Percentiles rank a stretch among this genome's conserved stretches.
Conservation (phyloP, 2,329 filamentous ascomycete genomes). For the Fusarium coffeatum region DNA sequence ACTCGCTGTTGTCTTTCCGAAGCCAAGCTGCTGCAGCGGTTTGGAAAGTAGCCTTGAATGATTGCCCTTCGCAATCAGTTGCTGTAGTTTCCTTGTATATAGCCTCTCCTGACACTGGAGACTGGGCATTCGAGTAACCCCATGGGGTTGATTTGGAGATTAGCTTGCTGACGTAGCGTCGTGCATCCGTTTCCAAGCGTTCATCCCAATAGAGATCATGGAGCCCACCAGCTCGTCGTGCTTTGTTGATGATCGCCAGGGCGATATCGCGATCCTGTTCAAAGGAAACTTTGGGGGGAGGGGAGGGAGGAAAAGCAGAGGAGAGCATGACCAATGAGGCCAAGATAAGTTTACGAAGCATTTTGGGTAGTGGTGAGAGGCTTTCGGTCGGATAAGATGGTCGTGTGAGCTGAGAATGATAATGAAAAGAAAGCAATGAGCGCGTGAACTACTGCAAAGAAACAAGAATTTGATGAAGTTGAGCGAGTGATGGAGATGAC, state of each 20-base stretch:
- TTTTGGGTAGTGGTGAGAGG: neutral
- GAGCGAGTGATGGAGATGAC: neutral
- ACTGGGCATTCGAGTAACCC: neutral
- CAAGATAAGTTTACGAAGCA: constrained; percentile 17
- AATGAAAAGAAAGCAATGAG: neutral
- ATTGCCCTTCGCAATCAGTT: constrained; percentile 1
- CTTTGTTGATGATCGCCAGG: constrained; percentile 48
- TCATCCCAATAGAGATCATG: neutral
- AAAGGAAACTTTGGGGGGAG: constrained; percentile 11
- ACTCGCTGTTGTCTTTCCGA: neutral
- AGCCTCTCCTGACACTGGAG: neutral
- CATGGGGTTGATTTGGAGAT: neutral
- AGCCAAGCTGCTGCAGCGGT: constrained; percentile 50
- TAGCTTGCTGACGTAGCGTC: neutral
- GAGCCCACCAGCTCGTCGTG: neutral
- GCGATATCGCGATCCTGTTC: constrained; percentile 43
- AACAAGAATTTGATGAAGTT: neutral
- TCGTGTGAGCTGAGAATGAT: neutral
- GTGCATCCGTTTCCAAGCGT: neutral
- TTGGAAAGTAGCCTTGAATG: constrained; percentile 47
- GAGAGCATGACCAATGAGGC: constrained; percentile 29
- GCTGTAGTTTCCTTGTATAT: neutral
- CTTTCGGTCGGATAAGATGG: neutral
- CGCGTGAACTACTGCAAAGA: neutral
- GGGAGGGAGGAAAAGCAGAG: constrained; percentile 20